Base-by-base conservation (phyloP, 345 rosid genomes). In the Ceriops zippeliana region DNA sequence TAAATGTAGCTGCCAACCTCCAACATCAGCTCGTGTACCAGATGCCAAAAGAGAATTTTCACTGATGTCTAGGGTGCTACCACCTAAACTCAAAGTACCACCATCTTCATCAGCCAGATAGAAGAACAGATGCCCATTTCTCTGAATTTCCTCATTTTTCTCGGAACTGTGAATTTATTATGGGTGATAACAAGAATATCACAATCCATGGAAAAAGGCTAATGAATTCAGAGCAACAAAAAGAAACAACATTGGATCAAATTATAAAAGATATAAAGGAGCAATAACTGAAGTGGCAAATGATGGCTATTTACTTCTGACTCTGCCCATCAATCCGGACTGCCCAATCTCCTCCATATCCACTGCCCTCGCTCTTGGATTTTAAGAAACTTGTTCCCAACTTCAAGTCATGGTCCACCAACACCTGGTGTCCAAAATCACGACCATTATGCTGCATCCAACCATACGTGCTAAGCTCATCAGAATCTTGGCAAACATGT, bases 291-390 rank as follows among this genome's bases (percentile, higher is more conserved):
- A 31, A 37, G 24, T 38, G 11, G 63, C 52, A 53, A 5, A 59
- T 7, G 38, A 76, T 51, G 58, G 49, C 3, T 51, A 72, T 67
- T 73, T 66, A 93, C 97, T 80, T 81, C 42, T 73, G 73, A 32
- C 71, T 79, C 68, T 83, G 82, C 54, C 79, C 83, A 65, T 80
- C 81, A 64, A 91, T 79, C 68, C 85, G 83, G 65, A 89, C 84
- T 2, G 96, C 89, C 99, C 99, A 95, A 60, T 95, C 96, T 66
- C 98, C 98, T 77, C 99, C 98, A 83, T 89, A 93, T 73, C 97
- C 96, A 72, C 89, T 84, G 34, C 86, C 89, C 28, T 71, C 82
- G 9, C 73, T 80, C 73, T 83, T 89, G 60, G 87, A 83, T 82
- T 93, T 91, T 81, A 93, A 79, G 80, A 93, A 91, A 78, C 91